Base-by-base conservation (phyloP, 2,329 filamentous ascomycete genomes). In the Monosporascus sp. region DNA sequence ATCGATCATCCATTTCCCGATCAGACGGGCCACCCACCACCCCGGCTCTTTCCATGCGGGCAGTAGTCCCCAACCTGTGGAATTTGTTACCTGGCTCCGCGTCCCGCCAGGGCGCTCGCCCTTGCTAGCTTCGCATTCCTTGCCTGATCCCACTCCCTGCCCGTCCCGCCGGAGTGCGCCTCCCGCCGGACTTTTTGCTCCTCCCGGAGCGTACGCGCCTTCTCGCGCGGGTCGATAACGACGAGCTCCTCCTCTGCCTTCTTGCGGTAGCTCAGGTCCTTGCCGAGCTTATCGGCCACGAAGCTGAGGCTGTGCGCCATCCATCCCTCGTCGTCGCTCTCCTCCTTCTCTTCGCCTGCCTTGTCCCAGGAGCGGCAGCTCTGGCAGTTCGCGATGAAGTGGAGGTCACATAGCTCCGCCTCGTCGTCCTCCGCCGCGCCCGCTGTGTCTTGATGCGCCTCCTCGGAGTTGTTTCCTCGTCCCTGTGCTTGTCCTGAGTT, bases 331-430 rank as follows among this genome's bases (percentile, higher is more conserved):
- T 84, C 84, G 55, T 83, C 81, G 60, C 78, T 80, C 3, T 86
- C 82, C 3, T 75, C 75, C 22, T 79, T 76, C 14, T 77, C 75
- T 3, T 78, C 82, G 41, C 56, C 65, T 31, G 77, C 78, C 61
- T 85, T 80, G 64, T 95, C 88, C 91, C 92, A 96, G 0, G 87
- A 82, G 54, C 83, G 85, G 70, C 94, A 97, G 45, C 91, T 96
- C 67, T 96, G 91, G 70, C 94, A 99, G 63, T 95, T 89, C 48
- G 88, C 89, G 58, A 99, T 95, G 70, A 97, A 99, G 69, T 99
- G 94, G 37, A 99, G 74, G 68, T 97, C 94, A 66, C 94, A 99
- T 4, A 95, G 78, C 49, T 80, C 80, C 3, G 84, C 86, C 67
- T 95, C 90, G 40, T 88, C 84, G 3, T 86, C 86, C 18, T 79